phyloP scores from a whole-genome alignment of 2,329 filamentous ascomycete genomes.

The Cordyceps militaris region DNA sequence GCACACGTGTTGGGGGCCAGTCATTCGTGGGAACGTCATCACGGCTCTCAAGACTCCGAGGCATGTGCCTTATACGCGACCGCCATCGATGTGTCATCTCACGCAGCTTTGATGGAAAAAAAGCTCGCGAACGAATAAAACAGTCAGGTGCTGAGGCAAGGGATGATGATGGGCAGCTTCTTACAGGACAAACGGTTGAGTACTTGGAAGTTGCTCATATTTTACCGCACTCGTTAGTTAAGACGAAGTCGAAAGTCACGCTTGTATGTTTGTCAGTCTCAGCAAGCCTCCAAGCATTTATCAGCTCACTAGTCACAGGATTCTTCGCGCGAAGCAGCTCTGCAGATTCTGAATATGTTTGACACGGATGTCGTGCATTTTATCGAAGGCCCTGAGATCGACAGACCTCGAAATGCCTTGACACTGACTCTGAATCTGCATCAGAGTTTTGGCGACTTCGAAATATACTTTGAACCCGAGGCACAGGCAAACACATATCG shows the following conservation, averaged over 20 bases:
- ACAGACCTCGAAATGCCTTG: background rate
- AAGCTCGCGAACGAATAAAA: background rate
- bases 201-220: background rate
- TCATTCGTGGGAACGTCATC: background rate
- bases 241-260: background rate
- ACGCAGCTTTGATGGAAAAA: background rate
- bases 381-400: background rate
- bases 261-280: background rate
- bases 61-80: background rate
- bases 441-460: background rate
- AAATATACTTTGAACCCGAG: background rate
- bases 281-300: background rate
- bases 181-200: background rate
- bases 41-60: background rate
- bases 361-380: background rate
- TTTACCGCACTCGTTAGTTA: background rate
- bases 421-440: background rate
- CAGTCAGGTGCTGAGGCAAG: background rate
- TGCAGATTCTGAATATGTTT: background rate
- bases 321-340: background rate
- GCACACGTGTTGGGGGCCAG: background rate
- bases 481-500: background rate
- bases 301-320: background rate
- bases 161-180: background rate
- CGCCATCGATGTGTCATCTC: background rate